These are phyloP conservation scores for Gaertneriomyces semiglobifer DNA, from an alignment of 192 early-diverging fungal genomes.

Conservation along the genomic window DNA sequence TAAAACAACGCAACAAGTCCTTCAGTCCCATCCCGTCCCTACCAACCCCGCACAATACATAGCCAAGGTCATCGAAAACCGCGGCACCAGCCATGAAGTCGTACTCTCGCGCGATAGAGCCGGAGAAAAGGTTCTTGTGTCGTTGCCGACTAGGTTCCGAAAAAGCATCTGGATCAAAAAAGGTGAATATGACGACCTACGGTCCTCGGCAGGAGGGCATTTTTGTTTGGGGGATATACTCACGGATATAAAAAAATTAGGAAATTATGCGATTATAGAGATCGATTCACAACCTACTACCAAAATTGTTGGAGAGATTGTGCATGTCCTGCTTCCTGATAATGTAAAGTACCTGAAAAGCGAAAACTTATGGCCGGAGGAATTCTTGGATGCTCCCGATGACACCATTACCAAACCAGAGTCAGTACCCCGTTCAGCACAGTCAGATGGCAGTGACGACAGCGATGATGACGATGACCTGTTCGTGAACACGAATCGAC, in stretches of 20 bases:
- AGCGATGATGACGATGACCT: constrained; percentile 49
- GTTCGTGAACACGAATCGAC: constrained; percentile 61
- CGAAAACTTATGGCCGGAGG: constrained; percentile 50
- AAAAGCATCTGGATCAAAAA: constrained; percentile 81
- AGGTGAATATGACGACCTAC: constrained; percentile 45
- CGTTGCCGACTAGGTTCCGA: constrained; percentile 73
- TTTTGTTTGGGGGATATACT: no score
- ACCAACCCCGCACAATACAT: constrained; percentile 1
- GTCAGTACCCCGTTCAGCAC: neutral
- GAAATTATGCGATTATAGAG: constrained; percentile 66
- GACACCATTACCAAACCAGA: neutral
- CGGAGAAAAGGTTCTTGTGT: constrained; percentile 53
- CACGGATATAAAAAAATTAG: constrained; percentile 24
- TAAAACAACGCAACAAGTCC: constrained; percentile 11
- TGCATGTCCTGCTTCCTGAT: constrained; percentile 66
- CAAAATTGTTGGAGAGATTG: constrained; percentile 77
- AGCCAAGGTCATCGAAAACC: constrained; percentile 16
- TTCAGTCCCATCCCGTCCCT: constrained; percentile 6
- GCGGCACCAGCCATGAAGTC: constrained; percentile 10
- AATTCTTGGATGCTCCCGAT: neutral
- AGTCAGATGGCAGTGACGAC: constrained; percentile 16
- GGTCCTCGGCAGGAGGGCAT: no score
- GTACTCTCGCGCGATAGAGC: neutral
- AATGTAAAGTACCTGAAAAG: constrained; percentile 69
- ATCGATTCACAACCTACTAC: constrained; percentile 52